Percentiles rank a stretch among this genome's conserved stretches.
phyloP scores from a whole-genome alignment of 2,329 filamentous ascomycete genomes.

The Clarireedia hainanense region DNA sequence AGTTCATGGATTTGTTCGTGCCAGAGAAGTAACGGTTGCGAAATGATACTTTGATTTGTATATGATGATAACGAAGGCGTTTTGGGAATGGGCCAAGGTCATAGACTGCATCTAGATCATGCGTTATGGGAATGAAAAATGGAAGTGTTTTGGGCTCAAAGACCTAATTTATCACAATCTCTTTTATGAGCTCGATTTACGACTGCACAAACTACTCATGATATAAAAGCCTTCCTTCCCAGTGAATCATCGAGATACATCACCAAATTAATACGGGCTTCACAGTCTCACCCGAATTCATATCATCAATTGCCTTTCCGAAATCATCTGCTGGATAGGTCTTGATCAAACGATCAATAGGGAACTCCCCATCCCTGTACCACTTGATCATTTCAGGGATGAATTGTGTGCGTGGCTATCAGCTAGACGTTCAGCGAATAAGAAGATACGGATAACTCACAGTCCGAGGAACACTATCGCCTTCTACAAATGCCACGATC shows the following conservation, averaged over 20 bases:
- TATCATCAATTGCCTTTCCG: constrained; percentile 28
- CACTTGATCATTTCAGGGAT: constrained; percentile 41
- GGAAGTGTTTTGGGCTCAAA: no score
- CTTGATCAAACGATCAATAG: constrained; percentile 38
- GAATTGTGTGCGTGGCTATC: constrained; percentile 18
- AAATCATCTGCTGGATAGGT: constrained; percentile 1
- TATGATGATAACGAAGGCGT: no score
- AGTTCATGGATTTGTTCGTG: constrained; percentile 9
- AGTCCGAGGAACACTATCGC: neutral
- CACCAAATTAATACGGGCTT: constrained; percentile 34
- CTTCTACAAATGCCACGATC: neutral
- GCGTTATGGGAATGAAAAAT: no score
- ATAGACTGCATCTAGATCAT: no score
- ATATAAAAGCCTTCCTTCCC: neutral
- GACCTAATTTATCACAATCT: no score
- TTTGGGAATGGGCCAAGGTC: no score
- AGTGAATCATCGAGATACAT: neutral
- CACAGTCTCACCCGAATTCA: constrained; percentile 33
- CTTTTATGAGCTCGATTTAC: no score
- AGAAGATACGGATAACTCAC: neutral
- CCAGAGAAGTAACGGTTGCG: neutral
- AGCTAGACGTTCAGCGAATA: neutral
- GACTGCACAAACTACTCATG: neutral
- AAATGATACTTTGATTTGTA: no score
- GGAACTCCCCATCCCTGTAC: constrained; percentile 39